phyloP scores from a whole-genome alignment of 768 basidiomycete genomes.

The Termitomyces sp. region DNA sequence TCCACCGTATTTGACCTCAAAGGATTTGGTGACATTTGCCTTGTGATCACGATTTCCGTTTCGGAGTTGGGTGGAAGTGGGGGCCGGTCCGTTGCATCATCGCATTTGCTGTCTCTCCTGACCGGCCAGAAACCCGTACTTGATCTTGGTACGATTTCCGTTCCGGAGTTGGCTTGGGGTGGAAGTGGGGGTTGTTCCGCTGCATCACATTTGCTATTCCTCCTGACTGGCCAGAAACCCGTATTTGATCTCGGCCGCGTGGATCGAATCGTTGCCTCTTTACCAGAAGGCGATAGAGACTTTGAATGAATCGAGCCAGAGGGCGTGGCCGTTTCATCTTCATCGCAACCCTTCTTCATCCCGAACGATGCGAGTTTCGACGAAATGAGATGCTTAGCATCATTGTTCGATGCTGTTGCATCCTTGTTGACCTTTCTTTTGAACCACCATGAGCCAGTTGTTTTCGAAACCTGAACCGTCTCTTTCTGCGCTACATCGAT shows the following conservation, averaged over 20 bases:
- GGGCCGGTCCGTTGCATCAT: constrained; percentile 21
- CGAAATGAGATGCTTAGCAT: constrained; percentile 8
- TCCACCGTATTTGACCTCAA: constrained; percentile 14
- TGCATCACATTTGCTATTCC: constrained; percentile 19
- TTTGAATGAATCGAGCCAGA: constrained; percentile 6
- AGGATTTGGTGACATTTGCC: constrained; percentile 4
- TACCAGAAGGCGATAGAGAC: neutral
- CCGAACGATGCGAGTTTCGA: constrained; percentile 9
- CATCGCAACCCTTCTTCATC: constrained; percentile 7
- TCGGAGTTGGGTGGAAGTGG: constrained; percentile 24
- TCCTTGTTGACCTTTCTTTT: constrained; percentile 40
- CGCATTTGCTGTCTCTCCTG: constrained; percentile 15
- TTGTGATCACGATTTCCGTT: constrained; percentile 9
- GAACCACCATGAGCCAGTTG: constrained; percentile 18
- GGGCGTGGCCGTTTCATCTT: neutral
- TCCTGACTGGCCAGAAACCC: constrained; percentile 20
- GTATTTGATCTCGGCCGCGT: constrained; percentile 14
- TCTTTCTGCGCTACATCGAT: constrained; percentile 58
- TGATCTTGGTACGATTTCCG: constrained; percentile 13
- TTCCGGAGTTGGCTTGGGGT: constrained; percentile 22
- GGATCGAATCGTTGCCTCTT: constrained; percentile 5
- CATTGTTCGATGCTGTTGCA: constrained; percentile 2
- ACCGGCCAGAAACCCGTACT: constrained; percentile 20
- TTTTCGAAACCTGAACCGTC: constrained; percentile 27
- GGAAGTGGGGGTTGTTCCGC: constrained; percentile 24